Conservation (phyloP, 2,329 filamentous ascomycete genomes). For the Anisogramma anomala region DNA sequence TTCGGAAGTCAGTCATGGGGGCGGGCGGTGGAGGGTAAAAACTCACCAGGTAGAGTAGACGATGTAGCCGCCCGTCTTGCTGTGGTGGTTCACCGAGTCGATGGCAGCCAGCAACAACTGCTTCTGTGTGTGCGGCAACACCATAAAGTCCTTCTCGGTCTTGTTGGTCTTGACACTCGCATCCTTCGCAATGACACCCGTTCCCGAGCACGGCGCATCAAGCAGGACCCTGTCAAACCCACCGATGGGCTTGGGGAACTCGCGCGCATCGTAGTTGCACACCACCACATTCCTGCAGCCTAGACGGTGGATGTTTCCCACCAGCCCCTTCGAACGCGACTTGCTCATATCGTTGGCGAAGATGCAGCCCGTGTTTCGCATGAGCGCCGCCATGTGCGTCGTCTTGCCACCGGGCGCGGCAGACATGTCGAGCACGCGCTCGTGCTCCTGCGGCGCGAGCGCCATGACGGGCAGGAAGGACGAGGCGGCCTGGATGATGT, state of each 20-base stretch:
- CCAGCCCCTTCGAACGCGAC: slow-evolving; percentile 85
- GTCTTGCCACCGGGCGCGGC: slow-evolving; percentile 94
- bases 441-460: slow-evolving; percentile 81
- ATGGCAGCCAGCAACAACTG: slow-evolving; percentile 87
- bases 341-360: slow-evolving; percentile 97
- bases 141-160: slow-evolving; percentile 87
- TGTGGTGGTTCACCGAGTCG: slow-evolving; percentile 83
- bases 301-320: slow-evolving; percentile 93
- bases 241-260: slow-evolving; percentile 88
- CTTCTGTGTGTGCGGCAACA: slow-evolving; percentile 87
- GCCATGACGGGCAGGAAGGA: slow-evolving; percentile 98
- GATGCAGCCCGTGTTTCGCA: slow-evolving; percentile 93
- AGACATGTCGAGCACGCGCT: slow-evolving; percentile 87
- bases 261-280: slow-evolving; percentile 87
- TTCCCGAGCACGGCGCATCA: slow-evolving; percentile 91
- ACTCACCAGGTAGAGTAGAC: slow-evolving; percentile 93
- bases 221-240: slow-evolving; percentile 92
- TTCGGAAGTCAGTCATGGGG: slow-evolving; percentile 5
- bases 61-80: slow-evolving; percentile 87
- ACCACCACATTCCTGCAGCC: slow-evolving; percentile 91
- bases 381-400: slow-evolving; percentile 88
- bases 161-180: slow-evolving; percentile 97
- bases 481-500: slow-evolving; percentile 92
- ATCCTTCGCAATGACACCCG: slow-evolving; percentile 95
- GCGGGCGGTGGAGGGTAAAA: slow-evolving; percentile 36